Base-by-base conservation (phyloP, 2,329 filamentous ascomycete genomes). In the Colletotrichum spaethianum region DNA sequence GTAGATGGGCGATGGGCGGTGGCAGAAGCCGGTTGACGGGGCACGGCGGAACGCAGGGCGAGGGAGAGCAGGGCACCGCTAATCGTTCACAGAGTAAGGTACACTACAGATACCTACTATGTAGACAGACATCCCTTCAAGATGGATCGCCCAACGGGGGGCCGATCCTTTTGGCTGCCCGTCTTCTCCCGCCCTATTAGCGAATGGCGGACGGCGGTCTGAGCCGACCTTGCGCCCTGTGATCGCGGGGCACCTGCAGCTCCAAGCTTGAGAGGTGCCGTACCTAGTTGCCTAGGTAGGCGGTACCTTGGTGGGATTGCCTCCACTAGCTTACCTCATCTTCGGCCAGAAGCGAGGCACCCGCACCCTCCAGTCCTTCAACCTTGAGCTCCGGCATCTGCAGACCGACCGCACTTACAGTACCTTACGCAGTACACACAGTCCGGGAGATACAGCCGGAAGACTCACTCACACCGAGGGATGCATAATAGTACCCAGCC, bases 201-300 rank as follows among this genome's bases (percentile, higher is more conserved):
- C 28, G n/a, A 57, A 26, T 44, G 23, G 33, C 33, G 28, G 48
- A 20, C 36, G 61, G 48, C 61, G 61, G 61, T 63, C 33, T 63
- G 26, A 48, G 61, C 48, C 61, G 48, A 11, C 33, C 33, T 36
- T 36, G 55, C 46, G 46, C 61, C 40, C 33, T 48, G 53, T 40
- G 33, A 57, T 57, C 64, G 64, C 56, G 56, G 64, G 57, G 64
- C 64, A 67, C 56, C 57, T 52, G 44, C 33, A 33, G 28, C 56
- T 46, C 46, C 48, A 33, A 33, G 59, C 42, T n/a, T 6, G 18
- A 57, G 33, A 57, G 53, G 53, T 36, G 40, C 33, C 53, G 16
- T 55, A 40, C 4, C 2, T 55, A 28, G 23, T n/a, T 20, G 2
- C 40, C 44, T 4, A 23, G 44, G 44, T 2, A 14, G n/a, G 42